Base-by-base conservation (phyloP, 2,329 filamentous ascomycete genomes). In the Colletotrichum simmondsii region DNA sequence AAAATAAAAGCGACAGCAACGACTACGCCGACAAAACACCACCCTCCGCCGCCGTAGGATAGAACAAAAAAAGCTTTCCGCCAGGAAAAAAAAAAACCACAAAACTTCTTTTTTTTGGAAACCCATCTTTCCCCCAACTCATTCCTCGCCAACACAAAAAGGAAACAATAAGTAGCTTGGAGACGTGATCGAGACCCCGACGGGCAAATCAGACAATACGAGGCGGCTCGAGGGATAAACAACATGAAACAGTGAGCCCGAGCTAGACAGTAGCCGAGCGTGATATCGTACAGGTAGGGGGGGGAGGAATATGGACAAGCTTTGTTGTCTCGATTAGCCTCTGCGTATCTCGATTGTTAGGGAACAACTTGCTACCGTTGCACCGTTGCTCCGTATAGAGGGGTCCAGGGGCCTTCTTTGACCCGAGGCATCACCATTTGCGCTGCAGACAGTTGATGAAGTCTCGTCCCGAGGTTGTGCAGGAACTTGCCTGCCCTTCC, bases 61-160 rank as follows among this genome's bases (percentile, higher is more conserved):
- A 26, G 14, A 42, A 7, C 35, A 70, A 30, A 59, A 67, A 49
- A 65, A 69, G 61, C 22, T 60, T 72, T 69, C 72, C 71, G 61
- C 75, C 76, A 75, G 77, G 65, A 77, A 76, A 74, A 74, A 74
- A 74, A 76, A 75, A 74, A 75, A 75, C 76, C 60, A 64, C n/a
- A 62, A 60, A 57, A 60, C 66, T 54, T 71, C 30, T 71, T 73
- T 73, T 72, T 71, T 57, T 46, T 28, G 22, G 57, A 16, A 73
- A 37, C 42, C 65, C 61, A 52, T 74, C 74, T 71, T 74, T 74
- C 73, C 61, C 61, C 75, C 68, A 68, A 71, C 71, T 73, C 74
- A 54, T 64, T 70, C 75, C 77, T 76, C 75, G 78, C 74, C 73
- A 75, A 75, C 52, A 77, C 66, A 75, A 75, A 56, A 75, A 58